Evolutionary conservation across 352 stramenopile genomes (phyloP), one percentile per base, ranked within the genome.

Genomic region (Globisporangium abappressorium): DNA sequence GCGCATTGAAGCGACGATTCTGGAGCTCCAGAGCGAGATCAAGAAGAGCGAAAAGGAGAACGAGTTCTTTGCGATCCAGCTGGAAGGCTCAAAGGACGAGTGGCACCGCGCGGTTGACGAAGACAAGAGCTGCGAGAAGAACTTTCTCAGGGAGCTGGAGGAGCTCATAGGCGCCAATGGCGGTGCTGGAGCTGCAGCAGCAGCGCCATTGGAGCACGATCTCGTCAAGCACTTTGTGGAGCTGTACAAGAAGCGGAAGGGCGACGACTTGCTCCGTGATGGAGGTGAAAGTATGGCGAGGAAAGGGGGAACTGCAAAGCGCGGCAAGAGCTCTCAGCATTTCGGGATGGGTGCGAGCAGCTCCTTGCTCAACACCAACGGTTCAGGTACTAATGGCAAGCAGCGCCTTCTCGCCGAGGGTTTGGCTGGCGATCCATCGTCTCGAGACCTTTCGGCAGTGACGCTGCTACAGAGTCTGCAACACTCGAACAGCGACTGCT

Each of bases 231-330:
- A 89, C 18, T 70, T 97, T 47, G 47, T 87, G 5, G 84, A 93
- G 30, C 70, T 97, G 1, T 97, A 86, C 64, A 85, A 85, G 65
- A 91, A 90, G 58, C 82, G 85, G 33, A 91, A 89, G 22, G 62
- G 59, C 0, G 86, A 94, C 33, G 84, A 89, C 47, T 36, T 84
- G 2, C 33, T 79, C 18, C 72, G 69, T 0, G 41, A 74, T n/a
- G 64, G 65, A 4, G 72, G 65, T 0, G 59, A 62, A 0, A 15
- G 41, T 3, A 36, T 58, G 18, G 46, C 51, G 20, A 84, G 74
- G 41, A 70, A 70, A 12, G 22, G 58, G 18, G 56, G 43, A 24
- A 64, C 63, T n/a, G 62, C 41, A 3, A 51, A 57, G 47, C 74
- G 72, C 20, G 64, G 57, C 15, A 82, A 81, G 60, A 68, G 62